phyloP scores from a whole-genome alignment of 2,329 filamentous ascomycete genomes.

The Talaromyces amestolkiae region DNA sequence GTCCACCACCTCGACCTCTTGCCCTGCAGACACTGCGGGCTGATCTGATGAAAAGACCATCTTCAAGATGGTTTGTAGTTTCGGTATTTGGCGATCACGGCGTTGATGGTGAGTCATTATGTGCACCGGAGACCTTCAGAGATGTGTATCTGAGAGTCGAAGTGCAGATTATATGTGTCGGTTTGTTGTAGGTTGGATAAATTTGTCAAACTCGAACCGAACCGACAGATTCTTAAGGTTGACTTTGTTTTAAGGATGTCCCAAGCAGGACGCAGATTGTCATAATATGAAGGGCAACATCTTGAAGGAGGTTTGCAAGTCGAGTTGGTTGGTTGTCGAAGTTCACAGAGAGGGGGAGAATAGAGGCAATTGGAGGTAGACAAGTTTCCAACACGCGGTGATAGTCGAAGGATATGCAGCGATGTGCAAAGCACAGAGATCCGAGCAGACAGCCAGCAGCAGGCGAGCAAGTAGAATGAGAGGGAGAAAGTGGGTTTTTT shows the following conservation, averaged over 20 bases:
- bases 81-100: conserved; percentile 23
- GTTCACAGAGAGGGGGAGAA: neutral
- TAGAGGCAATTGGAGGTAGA: neutral
- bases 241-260: conserved; percentile 12
- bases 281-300: conserved; percentile 22
- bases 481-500: conserved; percentile 1
- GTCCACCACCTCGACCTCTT: conserved; percentile 64
- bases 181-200: neutral
- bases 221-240: neutral
- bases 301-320: conserved; percentile 11
- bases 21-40: conserved; percentile 35
- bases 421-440: neutral
- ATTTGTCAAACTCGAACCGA: neutral
- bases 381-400: neutral
- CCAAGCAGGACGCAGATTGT: conserved; percentile 21
- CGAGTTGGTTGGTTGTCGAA: neutral
- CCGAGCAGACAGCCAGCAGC: neutral
- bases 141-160: neutral
- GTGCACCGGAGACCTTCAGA: neutral
- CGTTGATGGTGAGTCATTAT: conserved; percentile 21
- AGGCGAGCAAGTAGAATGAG: neutral
- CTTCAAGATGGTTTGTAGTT: conserved; percentile 43
- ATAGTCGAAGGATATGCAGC: conserved; percentile 1
- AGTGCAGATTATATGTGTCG: neutral
- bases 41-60: conserved; percentile 46